Conservation (phyloP, 1,284 basidiomycete genomes). For the Melampsora larici-populina region DNA sequence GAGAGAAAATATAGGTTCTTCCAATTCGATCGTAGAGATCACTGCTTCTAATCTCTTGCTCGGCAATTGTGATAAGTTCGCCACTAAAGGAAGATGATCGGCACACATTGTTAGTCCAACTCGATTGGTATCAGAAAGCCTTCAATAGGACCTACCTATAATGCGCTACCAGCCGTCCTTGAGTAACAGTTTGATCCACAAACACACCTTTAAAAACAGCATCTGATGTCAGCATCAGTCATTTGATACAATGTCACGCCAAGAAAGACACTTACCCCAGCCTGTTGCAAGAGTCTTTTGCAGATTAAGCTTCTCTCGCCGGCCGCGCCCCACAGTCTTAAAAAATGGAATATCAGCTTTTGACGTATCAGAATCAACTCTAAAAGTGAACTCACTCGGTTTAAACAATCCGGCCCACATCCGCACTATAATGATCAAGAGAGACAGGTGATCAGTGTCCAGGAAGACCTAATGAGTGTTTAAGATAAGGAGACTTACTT, state of each 20-base stretch:
- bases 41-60: neutral
- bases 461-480: neutral
- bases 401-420: slow-evolving; percentile 33
- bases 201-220: slow-evolving; percentile 27
- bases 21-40: slow-evolving; percentile 31
- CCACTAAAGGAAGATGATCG: neutral
- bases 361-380: neutral
- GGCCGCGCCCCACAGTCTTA: slow-evolving; percentile 39
- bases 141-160: slow-evolving; percentile 9
- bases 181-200: slow-evolving; percentile 17
- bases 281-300: slow-evolving; percentile 31
- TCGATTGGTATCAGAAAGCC: neutral
- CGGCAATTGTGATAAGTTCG: slow-evolving; percentile 30
- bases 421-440: slow-evolving; percentile 14
- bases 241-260: neutral
- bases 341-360: neutral
- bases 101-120: neutral
- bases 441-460: neutral
- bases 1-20: slow-evolving; percentile 25
- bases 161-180: slow-evolving; percentile 28
- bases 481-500: neutral
- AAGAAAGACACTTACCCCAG: slow-evolving; percentile 32
- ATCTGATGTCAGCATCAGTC: neutral
- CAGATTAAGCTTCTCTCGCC: slow-evolving; percentile 30
- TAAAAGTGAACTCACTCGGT: slow-evolving; percentile 15